Percentiles rank a stretch among this genome's conserved stretches.
Conservation (phyloP, 2,329 filamentous ascomycete species). For the Claviceps sp. region DNA sequence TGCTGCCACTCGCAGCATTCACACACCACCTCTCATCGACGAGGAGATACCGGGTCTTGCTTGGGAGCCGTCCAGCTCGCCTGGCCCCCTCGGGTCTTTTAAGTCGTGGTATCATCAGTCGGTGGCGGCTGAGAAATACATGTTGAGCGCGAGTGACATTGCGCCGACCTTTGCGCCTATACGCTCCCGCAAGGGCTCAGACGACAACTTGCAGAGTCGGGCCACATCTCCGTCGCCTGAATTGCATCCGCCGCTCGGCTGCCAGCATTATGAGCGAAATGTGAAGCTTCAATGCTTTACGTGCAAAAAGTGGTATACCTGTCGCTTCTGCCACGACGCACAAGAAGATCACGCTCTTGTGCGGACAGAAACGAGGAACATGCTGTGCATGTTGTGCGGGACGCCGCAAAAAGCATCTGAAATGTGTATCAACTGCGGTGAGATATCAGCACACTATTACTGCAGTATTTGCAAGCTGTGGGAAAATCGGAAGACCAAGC, state of each 20-base stretch:
- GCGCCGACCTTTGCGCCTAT: constrained; percentile 52
- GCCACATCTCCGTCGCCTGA: constrained; percentile 12
- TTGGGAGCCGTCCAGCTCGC: constrained; percentile 27
- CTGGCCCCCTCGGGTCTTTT: constrained; percentile 37
- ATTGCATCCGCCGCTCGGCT: constrained; percentile 50
- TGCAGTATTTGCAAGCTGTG: constrained; percentile 92
- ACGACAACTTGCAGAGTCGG: constrained; percentile 25
- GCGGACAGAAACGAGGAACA: constrained; percentile 75
- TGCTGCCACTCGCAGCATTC: constrained; percentile 2
- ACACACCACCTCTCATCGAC: constrained; percentile 7
- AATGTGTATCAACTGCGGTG: constrained; percentile 62
- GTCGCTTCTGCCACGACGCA: constrained; percentile 84
- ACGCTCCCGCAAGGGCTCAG: constrained; percentile 32
- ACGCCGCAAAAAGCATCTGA: constrained; percentile 74
- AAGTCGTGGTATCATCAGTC: constrained; percentile 43
- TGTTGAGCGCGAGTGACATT: constrained; percentile 46
- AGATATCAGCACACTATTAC: constrained; percentile 75
- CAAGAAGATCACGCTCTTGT: constrained; percentile 67
- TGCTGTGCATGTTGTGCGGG: constrained; percentile 94
- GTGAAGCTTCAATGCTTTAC: constrained; percentile 90
- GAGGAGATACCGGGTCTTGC: constrained; percentile 13
- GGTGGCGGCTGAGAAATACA: constrained; percentile 28
- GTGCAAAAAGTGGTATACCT: constrained; percentile 87
- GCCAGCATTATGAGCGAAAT: constrained; percentile 86
- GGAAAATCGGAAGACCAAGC: constrained; percentile 84